These are phyloP conservation scores for Hemisphaericaspora xylanilytica DNA, from an alignment of 1,139 yeast species.

Conservation along the genomic window DNA sequence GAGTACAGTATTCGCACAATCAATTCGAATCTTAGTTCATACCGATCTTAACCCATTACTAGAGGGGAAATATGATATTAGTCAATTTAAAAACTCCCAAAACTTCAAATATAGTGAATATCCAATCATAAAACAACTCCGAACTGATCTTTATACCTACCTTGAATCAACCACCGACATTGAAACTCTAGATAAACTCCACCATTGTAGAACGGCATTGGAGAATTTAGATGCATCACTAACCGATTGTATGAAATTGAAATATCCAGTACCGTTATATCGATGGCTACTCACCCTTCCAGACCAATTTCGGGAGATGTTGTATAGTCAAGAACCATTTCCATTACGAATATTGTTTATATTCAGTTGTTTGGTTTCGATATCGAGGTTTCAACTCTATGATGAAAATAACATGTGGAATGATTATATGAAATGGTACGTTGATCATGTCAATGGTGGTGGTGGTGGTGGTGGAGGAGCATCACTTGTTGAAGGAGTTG, in stretches of 20 bases:
- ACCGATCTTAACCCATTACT: slow-evolving; percentile 12
- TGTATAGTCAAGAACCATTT: slow-evolving; percentile 20
- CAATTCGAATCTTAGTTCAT: slow-evolving; percentile 14
- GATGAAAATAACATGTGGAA: slow-evolving; percentile 24
- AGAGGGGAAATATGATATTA: neutral
- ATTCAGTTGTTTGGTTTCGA: slow-evolving; percentile 20
- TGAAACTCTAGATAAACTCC: neutral
- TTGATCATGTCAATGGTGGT: slow-evolving; percentile 14
- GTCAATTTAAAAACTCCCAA: too few relatives aligned
- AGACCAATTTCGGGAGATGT: slow-evolving; percentile 18
- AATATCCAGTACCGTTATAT: slow-evolving; percentile 28
- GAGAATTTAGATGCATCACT: slow-evolving; percentile 4
- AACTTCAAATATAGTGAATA: slow-evolving; percentile 1
- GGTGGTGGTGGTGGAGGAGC: too few relatives aligned
- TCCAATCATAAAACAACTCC: slow-evolving; percentile 3
- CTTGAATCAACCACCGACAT: neutral
- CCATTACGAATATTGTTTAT: slow-evolving; percentile 26
- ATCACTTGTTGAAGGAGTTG: slow-evolving; percentile 14
- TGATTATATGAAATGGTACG: slow-evolving; percentile 27
- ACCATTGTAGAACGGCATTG: slow-evolving; percentile 2
- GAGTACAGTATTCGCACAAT: slow-evolving; percentile 13
- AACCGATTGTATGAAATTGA: slow-evolving; percentile 15
- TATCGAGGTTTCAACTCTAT: slow-evolving; percentile 23
- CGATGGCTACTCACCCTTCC: slow-evolving; percentile 26
- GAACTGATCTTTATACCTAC: slow-evolving; percentile 1